These are phyloP conservation scores for Aspergillus transmontanensis DNA, from an alignment of 2,329 filamentous ascomycete genomes.

Conservation along the genomic window DNA sequence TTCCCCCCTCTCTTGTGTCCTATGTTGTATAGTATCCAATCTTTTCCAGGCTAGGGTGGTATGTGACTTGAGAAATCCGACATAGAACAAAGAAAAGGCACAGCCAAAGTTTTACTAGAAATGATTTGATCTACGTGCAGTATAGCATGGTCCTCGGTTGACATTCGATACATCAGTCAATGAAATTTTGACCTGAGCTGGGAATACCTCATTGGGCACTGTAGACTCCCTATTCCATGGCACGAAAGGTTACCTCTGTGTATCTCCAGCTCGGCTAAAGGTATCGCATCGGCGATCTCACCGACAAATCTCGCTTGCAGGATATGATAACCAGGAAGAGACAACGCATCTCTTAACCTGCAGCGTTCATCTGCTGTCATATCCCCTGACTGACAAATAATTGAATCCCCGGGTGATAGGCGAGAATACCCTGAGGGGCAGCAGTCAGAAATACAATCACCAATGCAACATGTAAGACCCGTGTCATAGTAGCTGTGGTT, in stretches of 20 bases:
- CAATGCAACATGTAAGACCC: conserved; percentile 1
- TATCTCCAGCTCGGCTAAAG: not conserved
- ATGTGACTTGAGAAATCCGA: not conserved
- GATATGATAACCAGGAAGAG: not conserved
- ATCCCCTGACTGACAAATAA: not conserved
- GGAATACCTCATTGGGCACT: conserved; percentile 1
- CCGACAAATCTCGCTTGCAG: not conserved
- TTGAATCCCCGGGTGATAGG: not conserved
- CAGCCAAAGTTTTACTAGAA: not conserved
- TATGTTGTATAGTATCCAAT: not conserved
- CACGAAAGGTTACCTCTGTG: not conserved
- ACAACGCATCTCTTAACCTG: not conserved
- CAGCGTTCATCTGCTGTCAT: not conserved
- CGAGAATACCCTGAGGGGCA: not conserved
- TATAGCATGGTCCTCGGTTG: not conserved
- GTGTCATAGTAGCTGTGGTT: not conserved
- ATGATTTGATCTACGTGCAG: conserved; percentile 6
- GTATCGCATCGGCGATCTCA: not conserved
- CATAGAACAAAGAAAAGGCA: conserved; percentile 1
- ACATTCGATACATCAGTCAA: not conserved
- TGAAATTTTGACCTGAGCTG: conserved; percentile 2
- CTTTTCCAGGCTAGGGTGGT: not conserved
- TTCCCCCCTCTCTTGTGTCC: not conserved
- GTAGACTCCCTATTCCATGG: not conserved
- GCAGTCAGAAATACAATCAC: conserved; percentile 1